These are phyloP conservation scores for Fusarium subtropicale DNA, from an alignment of 2,329 filamentous ascomycete species.

Conservation along the genomic window DNA sequence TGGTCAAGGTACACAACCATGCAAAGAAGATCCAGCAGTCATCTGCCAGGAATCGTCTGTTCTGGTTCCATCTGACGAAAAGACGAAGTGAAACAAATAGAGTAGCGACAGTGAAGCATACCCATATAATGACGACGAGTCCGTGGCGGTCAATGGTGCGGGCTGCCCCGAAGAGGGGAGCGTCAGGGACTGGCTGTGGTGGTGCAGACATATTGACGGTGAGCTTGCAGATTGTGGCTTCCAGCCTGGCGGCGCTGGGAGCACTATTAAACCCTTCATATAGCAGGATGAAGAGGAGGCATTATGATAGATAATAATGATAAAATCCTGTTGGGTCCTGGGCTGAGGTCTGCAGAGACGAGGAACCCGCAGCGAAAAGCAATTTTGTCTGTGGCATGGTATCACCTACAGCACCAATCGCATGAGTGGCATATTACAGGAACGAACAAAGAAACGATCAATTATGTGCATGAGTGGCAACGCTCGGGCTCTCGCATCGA, in stretches of 20 bases:
- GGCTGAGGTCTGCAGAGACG: neutral
- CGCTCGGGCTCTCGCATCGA: neutral
- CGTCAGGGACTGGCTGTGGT: conserved; percentile 2
- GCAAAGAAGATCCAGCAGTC: conserved; percentile 34
- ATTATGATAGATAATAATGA: conserved; percentile 3
- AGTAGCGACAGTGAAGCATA: conserved; percentile 20
- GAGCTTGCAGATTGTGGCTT: neutral
- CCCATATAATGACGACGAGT: conserved; percentile 10
- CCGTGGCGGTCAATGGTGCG: conserved; percentile 6
- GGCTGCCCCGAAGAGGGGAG: conserved; percentile 24
- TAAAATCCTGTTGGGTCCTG: neutral
- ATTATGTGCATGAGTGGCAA: conserved; percentile 4
- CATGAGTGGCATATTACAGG: neutral
- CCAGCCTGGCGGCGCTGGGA: neutral
- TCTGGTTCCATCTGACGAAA: conserved; percentile 23
- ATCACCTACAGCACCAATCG: neutral
- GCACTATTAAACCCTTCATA: neutral
- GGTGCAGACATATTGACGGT: conserved; percentile 18
- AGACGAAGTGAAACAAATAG: conserved; percentile 8
- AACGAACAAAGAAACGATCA: neutral
- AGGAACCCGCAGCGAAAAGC: neutral
- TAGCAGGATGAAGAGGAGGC: neutral
- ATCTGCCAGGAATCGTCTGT: conserved; percentile 16
- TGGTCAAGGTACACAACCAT: conserved; percentile 21
- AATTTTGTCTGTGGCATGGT: neutral